Base-by-base conservation (phyloP, 441 rosid species). In the Pelargonium australe region DNA sequence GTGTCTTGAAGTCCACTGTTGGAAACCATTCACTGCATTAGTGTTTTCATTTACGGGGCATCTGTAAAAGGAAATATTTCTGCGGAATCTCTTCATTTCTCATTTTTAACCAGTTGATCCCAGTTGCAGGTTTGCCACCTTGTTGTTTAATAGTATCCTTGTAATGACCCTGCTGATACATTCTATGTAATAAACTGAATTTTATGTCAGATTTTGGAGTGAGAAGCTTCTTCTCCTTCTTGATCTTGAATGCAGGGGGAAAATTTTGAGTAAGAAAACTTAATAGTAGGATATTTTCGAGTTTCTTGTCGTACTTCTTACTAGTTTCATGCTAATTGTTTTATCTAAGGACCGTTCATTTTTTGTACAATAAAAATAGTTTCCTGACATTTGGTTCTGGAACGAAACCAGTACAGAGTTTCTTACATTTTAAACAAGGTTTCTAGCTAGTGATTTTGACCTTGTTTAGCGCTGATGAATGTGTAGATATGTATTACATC, bases 401-500 rank as follows among this genome's bases (percentile, higher is more conserved):
- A 66, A 61, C 25, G 44, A n/a, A 45, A 45, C 2, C 17, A 20
- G 66, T 37, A 61, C 20, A 58, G 23, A 11, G 16, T 7, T 16
- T 5, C 8, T 63, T 51, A 6, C 58, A 55, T 49, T n/a, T 28
- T 63, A 16, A 23, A 7, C 4, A 37, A 20, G 41, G 31, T 62
- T 17, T 44, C 9, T 64, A 31, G 6, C 5, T 71, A 34, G 4
- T 44, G 37, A 13, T 68, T 66, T 40, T 72, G 20, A 16, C 57
- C 61, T 74, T 74, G 1, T 65, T 65, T 7, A 66, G 19, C 63
- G 64, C 65, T 69, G 65, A 58, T 69, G 58, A 11, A 17, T 72
- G 51, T 55, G 64, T 81, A 88, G 94, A 86, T 88, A 69, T 86
- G 91, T 68, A 70, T 88, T 43, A 88, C 94, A 44, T 81, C 89